phyloP scores from a whole-genome alignment of 2,329 filamentous ascomycete genomes.

The Diaporthe aspalathi region DNA sequence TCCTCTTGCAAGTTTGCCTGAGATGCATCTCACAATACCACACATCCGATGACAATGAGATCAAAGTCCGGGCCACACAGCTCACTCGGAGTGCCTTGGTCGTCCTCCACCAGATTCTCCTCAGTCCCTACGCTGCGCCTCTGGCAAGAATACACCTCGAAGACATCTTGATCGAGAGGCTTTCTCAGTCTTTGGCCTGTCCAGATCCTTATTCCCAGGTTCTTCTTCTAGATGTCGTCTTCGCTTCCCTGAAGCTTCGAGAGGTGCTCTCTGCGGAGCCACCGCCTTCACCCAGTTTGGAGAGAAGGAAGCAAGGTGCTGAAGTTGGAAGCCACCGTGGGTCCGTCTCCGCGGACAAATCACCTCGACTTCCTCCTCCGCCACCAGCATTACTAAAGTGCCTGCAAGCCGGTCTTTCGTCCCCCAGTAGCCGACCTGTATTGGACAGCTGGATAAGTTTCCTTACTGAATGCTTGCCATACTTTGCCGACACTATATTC shows the following conservation, averaged over 20 bases:
- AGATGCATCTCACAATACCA: slow-evolving; percentile 65
- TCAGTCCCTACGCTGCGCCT: slow-evolving; percentile 69
- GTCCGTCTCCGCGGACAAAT: slow-evolving; percentile 51
- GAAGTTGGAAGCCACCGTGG: slow-evolving; percentile 55
- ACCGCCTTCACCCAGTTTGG: slow-evolving; percentile 57
- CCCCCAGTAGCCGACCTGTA: slow-evolving; percentile 77
- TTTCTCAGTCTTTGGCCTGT: slow-evolving; percentile 69
- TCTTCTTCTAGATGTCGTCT: slow-evolving; percentile 81
- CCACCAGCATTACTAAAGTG: slow-evolving; percentile 83
- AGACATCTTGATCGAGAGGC: slow-evolving; percentile 74
- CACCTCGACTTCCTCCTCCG: slow-evolving; percentile 60
- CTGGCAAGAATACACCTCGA: slow-evolving; percentile 77
- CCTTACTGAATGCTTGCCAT: slow-evolving; percentile 82
- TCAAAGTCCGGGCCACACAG: slow-evolving; percentile 67
- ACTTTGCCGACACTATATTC: slow-evolving; percentile 88
- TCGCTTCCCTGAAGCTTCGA: slow-evolving; percentile 77
- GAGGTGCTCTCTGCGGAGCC: slow-evolving; percentile 55
- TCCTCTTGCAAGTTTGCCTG: slow-evolving; percentile 75
- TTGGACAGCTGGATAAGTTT: slow-evolving; percentile 94
- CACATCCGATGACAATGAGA: slow-evolving; percentile 49
- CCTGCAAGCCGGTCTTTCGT: slow-evolving; percentile 83
- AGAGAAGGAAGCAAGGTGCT: slow-evolving; percentile 57
- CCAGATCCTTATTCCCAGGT: slow-evolving; percentile 80
- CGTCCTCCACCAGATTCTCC: slow-evolving; percentile 76
- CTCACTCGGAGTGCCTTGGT: slow-evolving; percentile 78